Base-by-base conservation (phyloP, 108 stramenopile species). In the Cyclostephanos tholiformis region DNA sequence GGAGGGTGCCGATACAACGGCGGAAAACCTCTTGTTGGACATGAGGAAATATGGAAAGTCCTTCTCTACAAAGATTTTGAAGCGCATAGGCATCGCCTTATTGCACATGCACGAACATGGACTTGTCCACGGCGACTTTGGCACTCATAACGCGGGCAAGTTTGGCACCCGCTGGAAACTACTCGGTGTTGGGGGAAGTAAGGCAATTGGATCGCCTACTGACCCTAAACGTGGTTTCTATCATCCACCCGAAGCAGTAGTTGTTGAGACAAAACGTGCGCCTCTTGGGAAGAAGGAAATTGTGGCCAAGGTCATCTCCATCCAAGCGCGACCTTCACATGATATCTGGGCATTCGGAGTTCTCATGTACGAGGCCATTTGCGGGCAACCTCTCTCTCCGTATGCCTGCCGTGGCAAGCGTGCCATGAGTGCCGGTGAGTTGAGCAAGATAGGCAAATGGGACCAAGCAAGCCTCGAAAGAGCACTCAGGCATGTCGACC, bases 1-100 rank as follows among this genome's bases (percentile, higher is more conserved):
- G 92, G 92, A 94, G 63, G 92, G 92, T 43, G 92, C 92, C 26
- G 92, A 94, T 63, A 94, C 92, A 0, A 94, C 92, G 20, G 92
- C 92, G 0, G 92, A 94, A 74, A 94, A 94, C 73, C 79, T 94
- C 39, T 90, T 94, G 89, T 71, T 94, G 44, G 92, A 94, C 63
- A 82, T 91, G 83, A 69, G 92, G 32, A 94, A 87, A 52, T 64
- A 79, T 29, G 88, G 88, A 29, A 91, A 90, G 59, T 71, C 80
- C 7, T 91, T 94, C 59, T 90, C 92, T 56, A 62, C 74, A 11
- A 94, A 94, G 79, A 86, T 90, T 11, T 53, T 94, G 67, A 94
- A 91, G 70, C 77, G 90, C 16, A 91, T 94, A 56, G 92, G 92
- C 25, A 91, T 91, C 62, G 89, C 90, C 4, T 63, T 94, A 23